phyloP scores from a whole-genome alignment of 257 asterid genomes.

The Forsythia viridissima region DNA sequence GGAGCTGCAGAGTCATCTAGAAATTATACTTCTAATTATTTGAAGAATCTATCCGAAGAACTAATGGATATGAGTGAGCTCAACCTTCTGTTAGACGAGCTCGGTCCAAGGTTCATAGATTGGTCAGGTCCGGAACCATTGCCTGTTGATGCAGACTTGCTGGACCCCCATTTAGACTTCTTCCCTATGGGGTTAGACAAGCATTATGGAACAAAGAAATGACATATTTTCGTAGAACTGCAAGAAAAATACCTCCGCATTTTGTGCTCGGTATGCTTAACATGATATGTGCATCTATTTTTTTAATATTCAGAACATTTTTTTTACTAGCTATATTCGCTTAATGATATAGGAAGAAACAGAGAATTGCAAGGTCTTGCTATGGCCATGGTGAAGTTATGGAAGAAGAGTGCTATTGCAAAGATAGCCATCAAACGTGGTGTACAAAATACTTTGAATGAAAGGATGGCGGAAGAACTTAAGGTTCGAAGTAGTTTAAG shows the following conservation, averaged over 20 bases:
- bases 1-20: constrained; percentile 36
- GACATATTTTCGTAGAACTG: constrained; percentile 73
- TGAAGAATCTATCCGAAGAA: constrained; percentile 49
- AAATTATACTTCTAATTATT: constrained; percentile 24
- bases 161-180: constrained; percentile 72
- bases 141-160: constrained; percentile 91
- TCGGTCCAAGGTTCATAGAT: constrained; percentile 81
- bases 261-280: constrained; percentile 72
- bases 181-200: constrained; percentile 61
- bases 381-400: constrained; percentile 75
- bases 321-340: background rate
- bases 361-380: constrained; percentile 92
- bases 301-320: background rate
- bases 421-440: constrained; percentile 94
- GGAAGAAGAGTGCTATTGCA: constrained; percentile 80
- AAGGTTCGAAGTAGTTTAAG: constrained; percentile 47
- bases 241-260: constrained; percentile 78
- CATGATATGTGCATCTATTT: constrained; percentile 4
- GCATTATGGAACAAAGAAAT: constrained; percentile 59
- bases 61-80: constrained; percentile 57
- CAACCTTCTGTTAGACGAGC: constrained; percentile 61
- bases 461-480: constrained; percentile 94
- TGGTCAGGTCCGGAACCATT: constrained; percentile 87
- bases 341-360: constrained; percentile 61
- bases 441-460: constrained; percentile 73